A percentile compares a stretch with the other conserved stretches of the same genome.
phyloP scores from a whole-genome alignment of 495 filamentous ascomycete species.

The Aspergillus diversus region DNA sequence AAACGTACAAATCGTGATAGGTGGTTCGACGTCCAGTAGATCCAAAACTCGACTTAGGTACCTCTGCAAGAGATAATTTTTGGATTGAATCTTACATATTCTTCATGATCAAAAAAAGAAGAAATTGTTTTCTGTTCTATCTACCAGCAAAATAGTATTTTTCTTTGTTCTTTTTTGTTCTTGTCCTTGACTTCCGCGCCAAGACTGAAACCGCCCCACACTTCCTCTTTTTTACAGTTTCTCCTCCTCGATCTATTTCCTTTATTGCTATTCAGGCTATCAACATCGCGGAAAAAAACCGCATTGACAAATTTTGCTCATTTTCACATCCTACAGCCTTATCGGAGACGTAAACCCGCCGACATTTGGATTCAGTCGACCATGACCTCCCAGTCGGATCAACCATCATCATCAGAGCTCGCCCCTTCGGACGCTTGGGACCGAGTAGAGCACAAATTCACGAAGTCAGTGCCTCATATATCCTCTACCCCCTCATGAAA shows the following conservation, averaged over 20 bases:
- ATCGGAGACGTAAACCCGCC: background rate
- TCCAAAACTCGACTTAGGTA: no score
- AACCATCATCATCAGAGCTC: constrained; percentile 20
- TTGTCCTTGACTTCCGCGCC: constrained; percentile 24
- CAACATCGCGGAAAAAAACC: background rate
- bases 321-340: background rate
- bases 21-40: no score
- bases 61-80: no score
- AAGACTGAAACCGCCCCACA: constrained; percentile 33
- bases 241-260: no score
- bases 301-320: background rate
- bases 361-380: background rate
- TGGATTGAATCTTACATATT: no score
- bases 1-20: no score
- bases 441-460: constrained; percentile 44
- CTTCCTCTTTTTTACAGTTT: constrained; percentile 20
- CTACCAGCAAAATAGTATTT: no score
- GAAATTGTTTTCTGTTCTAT: no score
- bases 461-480: constrained; percentile 36
- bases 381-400: constrained; percentile 26
- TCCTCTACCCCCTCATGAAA: background rate
- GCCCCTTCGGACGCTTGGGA: constrained; percentile 39
- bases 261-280: background rate
- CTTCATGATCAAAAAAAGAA: no score
- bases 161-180: no score